Base-by-base conservation (phyloP, 208 protist species). In the Herpetomonas samuelpessoai region DNA sequence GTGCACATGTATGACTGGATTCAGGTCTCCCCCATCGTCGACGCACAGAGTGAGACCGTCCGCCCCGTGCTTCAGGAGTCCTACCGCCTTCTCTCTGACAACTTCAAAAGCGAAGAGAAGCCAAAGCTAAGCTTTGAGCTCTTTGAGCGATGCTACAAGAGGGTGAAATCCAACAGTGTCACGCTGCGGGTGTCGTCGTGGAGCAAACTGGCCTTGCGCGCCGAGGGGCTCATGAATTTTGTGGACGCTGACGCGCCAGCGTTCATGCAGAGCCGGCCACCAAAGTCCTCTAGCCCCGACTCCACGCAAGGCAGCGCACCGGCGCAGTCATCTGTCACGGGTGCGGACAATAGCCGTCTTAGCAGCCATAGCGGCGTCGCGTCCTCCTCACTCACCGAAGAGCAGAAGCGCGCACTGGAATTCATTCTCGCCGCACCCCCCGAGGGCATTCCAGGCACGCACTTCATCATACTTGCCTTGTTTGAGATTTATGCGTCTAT, bases 131-230 rank as follows among this genome's bases (percentile, higher is more conserved):
- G 68, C 2, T 82, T 80, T 30, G 71, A 81, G 27, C 55, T 83
- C 14, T 88, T 91, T 39, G 56, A 81, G 56, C 68, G 71, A 9
- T 91, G 72, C 51, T 93, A 89, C 73, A 73, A 88, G 49, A 74
- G 74, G 28, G 80, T 67, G 14, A 77, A 81, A 65, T 86, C 76
- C 44, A 90, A 93, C 41, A 58, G 73, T 2, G 57, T 93, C 7
- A 68, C 70, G 54, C 56, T 79, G 21, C 59, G 57, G 39, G 58
- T 71, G 50, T 86, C 84, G 21, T 35, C 60, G 39, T 91, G 84
- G 81, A 67, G 64, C 7, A 59, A 69, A 41, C 62, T 88, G 45
- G 67, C 74, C 31, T 21, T 57, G 39, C 74, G 75, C 4, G 66
- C 81, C n/a, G 58, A 71, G 27, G 69, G 65, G 16, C 76, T 78